Base-by-base conservation (phyloP, 139 green algal genomes). In the Diplosphaera chodatii region DNA sequence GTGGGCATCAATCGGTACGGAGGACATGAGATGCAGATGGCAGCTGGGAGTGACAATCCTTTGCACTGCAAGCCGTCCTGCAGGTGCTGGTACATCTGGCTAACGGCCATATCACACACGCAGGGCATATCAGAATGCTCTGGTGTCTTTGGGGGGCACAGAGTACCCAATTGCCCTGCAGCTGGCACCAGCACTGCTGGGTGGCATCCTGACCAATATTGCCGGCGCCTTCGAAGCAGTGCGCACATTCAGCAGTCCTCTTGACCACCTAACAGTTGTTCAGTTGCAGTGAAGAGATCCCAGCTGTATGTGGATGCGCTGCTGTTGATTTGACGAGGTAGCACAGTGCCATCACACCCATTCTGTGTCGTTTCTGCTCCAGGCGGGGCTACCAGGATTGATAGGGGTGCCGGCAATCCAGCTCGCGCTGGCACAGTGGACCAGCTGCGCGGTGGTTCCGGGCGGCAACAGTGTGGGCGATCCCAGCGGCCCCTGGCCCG, bases 1-100 rank as follows among this genome's bases (percentile, higher is more conserved):
- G 63, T 70, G 1, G 64, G 63, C 28, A 55, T 84, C 55, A 84
- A 84, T 70, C 66, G 71, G 71, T 70, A 18, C 27, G 32, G 27
- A n/a, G n/a, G n/a, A n/a, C n/a, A n/a, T n/a, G n/a, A n/a, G n/a
- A n/a, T n/a, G n/a, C n/a, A n/a, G n/a, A n/a, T n/a, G n/a, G n/a
- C n/a, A n/a, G n/a, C n/a, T n/a, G n/a, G n/a, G n/a, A n/a, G n/a
- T n/a, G n/a, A n/a, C n/a, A n/a, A n/a, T n/a, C n/a, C n/a, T n/a
- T n/a, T n/a, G n/a, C n/a, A n/a, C n/a, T n/a, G n/a, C n/a, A n/a
- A n/a, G n/a, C n/a, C n/a, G n/a, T n/a, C n/a, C n/a, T n/a, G n/a
- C n/a, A n/a, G n/a, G n/a, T n/a, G n/a, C n/a, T n/a, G n/a, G n/a
- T n/a, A n/a, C n/a, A n/a, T n/a, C n/a, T n/a, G n/a, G n/a, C n/a